A percentile compares a stretch with the other conserved stretches of the same genome.
Conservation (phyloP, 768 basidiomycete genomes). For the Lentinula guzmanii region DNA sequence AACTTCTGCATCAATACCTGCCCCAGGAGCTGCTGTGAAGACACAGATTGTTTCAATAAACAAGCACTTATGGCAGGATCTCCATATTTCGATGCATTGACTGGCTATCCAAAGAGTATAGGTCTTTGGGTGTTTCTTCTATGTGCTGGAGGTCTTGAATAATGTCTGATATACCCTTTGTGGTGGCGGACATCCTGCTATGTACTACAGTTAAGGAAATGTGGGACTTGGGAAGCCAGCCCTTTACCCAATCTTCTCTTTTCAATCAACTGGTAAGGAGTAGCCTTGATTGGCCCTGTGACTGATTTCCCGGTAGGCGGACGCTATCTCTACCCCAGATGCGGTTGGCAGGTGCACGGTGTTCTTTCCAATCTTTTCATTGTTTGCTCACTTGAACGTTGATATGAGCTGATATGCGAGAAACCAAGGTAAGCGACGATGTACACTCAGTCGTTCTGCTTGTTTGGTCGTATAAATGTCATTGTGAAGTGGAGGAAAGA, state of each 20-base stretch:
- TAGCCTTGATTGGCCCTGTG: not conserved
- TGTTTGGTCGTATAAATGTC: too few species aligned
- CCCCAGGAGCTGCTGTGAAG: slow-evolving; percentile 8
- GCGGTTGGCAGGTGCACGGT: too few species aligned
- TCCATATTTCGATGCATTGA: slow-evolving; percentile 11
- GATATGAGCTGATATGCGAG: too few species aligned
- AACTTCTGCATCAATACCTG: slow-evolving; percentile 39
- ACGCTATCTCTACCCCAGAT: not conserved
- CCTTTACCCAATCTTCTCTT: not conserved
- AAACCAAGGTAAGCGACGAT: too few species aligned
- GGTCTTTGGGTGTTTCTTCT: slow-evolving; percentile 23
- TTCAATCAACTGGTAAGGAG: not conserved
- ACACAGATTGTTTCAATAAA: not conserved
- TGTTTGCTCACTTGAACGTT: too few species aligned
- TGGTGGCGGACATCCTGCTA: not conserved
- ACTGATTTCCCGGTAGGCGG: not conserved
- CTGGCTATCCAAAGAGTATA: slow-evolving; percentile 27
- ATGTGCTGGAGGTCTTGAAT: not conserved
- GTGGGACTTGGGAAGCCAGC: not conserved
- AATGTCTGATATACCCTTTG: not conserved
- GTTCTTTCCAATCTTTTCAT: too few species aligned
- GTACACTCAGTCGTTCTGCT: too few species aligned
- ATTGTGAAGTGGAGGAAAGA: too few species aligned
- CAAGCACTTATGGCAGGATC: not conserved
- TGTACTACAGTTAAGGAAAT: not conserved